These are phyloP conservation scores for Climacium dendroides DNA, from an alignment of 225 moss, liverwort and hornwort species.

Conservation along the genomic window DNA sequence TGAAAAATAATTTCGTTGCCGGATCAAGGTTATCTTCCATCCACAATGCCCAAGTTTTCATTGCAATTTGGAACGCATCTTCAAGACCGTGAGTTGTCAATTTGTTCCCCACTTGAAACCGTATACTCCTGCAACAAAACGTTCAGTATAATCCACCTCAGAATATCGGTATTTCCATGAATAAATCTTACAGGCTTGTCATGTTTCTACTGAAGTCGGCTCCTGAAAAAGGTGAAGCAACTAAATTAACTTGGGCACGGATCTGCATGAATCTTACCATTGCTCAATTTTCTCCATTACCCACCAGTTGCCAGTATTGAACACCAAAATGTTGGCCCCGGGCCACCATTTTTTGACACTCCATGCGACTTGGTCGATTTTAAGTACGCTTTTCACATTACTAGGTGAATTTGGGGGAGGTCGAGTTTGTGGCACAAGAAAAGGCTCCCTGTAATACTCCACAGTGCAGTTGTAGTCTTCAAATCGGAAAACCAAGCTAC, in stretches of 20 bases:
- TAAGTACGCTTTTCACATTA: constrained; percentile 23
- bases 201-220: neutral
- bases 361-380: constrained; percentile 42
- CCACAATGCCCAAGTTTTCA: constrained; percentile 43
- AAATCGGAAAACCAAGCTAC: constrained; percentile 47
- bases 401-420: constrained; percentile 18
- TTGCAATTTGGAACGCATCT: constrained; percentile 38
- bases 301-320: constrained; percentile 94
- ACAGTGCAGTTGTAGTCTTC: constrained; percentile 65
- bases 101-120: constrained; percentile 28
- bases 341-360: constrained; percentile 22
- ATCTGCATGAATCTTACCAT: constrained; percentile 14
- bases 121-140: constrained; percentile 19
- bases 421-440: constrained; percentile 58
- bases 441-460: constrained; percentile 72
- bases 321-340: constrained; percentile 48
- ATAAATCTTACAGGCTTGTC: neutral
- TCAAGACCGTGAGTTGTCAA: constrained; percentile 25
- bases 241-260: neutral
- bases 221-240: neutral
- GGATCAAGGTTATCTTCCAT: constrained; percentile 37
- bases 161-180: neutral
- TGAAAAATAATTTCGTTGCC: constrained; percentile 42
- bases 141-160: neutral
- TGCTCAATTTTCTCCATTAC: constrained; percentile 31